Evolutionary conservation across 768 basidiomycete species (phyloP), one percentile per base, ranked within the genome.

Genomic region (Suillus luteus): DNA sequence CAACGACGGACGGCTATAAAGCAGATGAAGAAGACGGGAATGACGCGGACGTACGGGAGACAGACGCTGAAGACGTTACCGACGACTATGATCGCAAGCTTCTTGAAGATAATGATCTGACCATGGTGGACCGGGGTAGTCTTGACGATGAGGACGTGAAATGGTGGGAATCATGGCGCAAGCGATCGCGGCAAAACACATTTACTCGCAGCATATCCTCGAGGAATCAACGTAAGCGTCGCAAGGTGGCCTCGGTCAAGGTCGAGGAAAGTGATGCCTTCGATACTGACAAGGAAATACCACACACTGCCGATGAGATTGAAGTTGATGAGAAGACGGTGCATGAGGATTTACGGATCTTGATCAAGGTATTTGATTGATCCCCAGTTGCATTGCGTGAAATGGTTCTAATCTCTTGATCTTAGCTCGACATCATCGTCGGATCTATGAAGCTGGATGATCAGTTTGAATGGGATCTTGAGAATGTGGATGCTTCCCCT

Each of bases 391-490:
- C 59, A 58, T 67, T 61, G 48, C 46, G 60, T 52, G 10, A 15
- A 43, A 37, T 48, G 2, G 31, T 31, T 12, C 57, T 41, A 60
- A 49, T 52, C 49, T 48, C 62, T 65, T 59, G 15, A 7, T 38
- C 12, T 44, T 63, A 98, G 95, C 85, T 99, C 66, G 96, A 99
- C 76, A 94, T 99, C 76, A 93, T 95, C 61, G 90, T 96, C 62
- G 96, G 94, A 27, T 87, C 90, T 8, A 86, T 95, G 79, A 95
- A 96, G 75, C 84, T 99, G 27, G 92, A 94, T 62, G 97, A 99
- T 76, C 92, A 95, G 71, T 96, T 99, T 71, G 97, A 99, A 73
- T 99, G 97, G 97, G 96, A 99, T 74, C 76, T 98, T 43, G 90
- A 90, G 68, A 94, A 91, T 62, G 77, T 80, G 24, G 81, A 83